Base-by-base conservation (phyloP, 768 basidiomycete genomes). In the Suillus luteus region DNA sequence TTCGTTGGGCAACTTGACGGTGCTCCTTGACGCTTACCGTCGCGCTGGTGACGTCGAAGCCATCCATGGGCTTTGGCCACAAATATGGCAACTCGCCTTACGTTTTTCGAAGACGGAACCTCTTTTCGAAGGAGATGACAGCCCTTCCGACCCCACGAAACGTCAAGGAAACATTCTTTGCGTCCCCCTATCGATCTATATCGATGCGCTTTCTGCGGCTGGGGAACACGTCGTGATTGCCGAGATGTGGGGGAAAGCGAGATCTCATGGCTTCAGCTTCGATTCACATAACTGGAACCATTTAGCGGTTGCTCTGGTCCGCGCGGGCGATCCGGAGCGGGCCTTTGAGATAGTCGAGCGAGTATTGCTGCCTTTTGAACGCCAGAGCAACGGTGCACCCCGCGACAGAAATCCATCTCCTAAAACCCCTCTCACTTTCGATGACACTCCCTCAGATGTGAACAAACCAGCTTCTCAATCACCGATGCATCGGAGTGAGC, bases 261-360 rank as follows among this genome's bases (percentile, higher is more conserved):
- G 84, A 64, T 67, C 74, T 12, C 75, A 80, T 11, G 92, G 92
- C 2, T 90, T 96, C 68, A 81, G 81, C 14, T 93, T 95, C 73
- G 93, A 96, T 72, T 83, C 91, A 14, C 87, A 91, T 69, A 98
- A 97, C 73, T 99, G 94, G 92, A 97, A 96, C 70, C 87, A 92
- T 69, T 82, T 97, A 33, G 83, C 82, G 31, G 80, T 90, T 11
- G 90, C 88, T 15, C 82, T 96, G 27, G 80, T 94, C 44, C 87
- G 91, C 37, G 92, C 91, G 0, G 93, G 92, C 31, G 85, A 95
- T 70, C 77, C 86, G n/a, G 87, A 90, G 68, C 88, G 89, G 52
- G 94, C 93, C 10, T 95, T 96, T 75, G 86, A 90, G 68, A 81
- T 96, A 40, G 73, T 93, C 48, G 92, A 98, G 72, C 80, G 83